These are phyloP conservation scores for Fusarium nematophilum DNA, from an alignment of 2,329 filamentous ascomycete genomes.

Conservation along the genomic window DNA sequence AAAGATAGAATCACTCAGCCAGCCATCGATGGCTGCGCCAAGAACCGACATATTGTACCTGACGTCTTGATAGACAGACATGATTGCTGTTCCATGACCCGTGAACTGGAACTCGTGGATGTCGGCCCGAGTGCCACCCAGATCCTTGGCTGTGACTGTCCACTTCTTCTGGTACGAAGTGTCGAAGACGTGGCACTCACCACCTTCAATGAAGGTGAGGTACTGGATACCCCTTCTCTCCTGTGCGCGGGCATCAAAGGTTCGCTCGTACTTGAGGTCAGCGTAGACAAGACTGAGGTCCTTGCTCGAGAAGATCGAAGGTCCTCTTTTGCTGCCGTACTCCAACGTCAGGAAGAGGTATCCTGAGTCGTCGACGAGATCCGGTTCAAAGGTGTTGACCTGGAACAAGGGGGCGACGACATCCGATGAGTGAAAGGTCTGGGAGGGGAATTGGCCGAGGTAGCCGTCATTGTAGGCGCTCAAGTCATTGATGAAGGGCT, in stretches of 20 bases:
- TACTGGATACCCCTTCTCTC: conserved; percentile 26
- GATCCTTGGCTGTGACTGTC: conserved; percentile 26
- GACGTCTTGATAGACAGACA: conserved; percentile 39
- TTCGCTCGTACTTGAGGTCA: conserved; percentile 27
- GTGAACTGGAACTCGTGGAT: conserved; percentile 42
- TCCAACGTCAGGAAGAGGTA: conserved; percentile 37
- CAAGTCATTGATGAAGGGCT: conserved; percentile 24
- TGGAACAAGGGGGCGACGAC: conserved; percentile 37
- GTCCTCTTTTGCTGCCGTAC: conserved; percentile 30
- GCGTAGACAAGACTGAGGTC: conserved; percentile 40
- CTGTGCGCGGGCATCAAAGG: conserved; percentile 38
- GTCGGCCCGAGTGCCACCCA: conserved; percentile 28
- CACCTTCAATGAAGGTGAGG: conserved; percentile 39
- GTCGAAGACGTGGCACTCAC: conserved; percentile 35
- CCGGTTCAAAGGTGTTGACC: conserved; percentile 32
- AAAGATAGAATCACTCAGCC: conserved; percentile 38
- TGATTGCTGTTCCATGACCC: conserved; percentile 28
- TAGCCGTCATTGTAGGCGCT: conserved; percentile 29
- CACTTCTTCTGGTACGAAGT: conserved; percentile 36
- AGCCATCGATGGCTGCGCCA: conserved; percentile 35
- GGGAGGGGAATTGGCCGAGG: conserved; percentile 34
- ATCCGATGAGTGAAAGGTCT: conserved; percentile 33
- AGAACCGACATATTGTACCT: conserved; percentile 36
- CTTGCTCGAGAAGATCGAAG: conserved; percentile 39
- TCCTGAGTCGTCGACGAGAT: conserved; percentile 30